A percentile compares a stretch with the other conserved stretches of the same genome.
Conservation (phyloP, 2,329 filamentous ascomycete genomes). For the Sporothrix curviconia region DNA sequence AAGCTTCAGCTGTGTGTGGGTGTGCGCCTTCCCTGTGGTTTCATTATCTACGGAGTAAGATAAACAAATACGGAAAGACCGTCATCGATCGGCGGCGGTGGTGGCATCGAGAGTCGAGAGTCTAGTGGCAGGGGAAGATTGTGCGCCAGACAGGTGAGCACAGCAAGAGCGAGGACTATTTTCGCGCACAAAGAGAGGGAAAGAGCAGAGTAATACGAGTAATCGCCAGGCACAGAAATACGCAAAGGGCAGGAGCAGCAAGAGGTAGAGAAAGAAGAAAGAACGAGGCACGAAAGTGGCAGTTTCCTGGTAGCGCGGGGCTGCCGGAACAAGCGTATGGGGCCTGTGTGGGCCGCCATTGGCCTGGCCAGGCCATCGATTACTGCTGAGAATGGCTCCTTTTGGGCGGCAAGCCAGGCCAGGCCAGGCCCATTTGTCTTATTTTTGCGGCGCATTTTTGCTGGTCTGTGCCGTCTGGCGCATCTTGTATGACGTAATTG, state of each 20-base stretch:
- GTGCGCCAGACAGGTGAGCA: too few relatives aligned
- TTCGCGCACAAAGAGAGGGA: not conserved
- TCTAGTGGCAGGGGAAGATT: too few relatives aligned
- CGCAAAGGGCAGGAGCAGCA: not conserved
- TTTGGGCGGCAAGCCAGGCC: too few relatives aligned
- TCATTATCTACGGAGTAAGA: not conserved
- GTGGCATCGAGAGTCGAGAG: too few relatives aligned
- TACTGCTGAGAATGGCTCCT: conserved; percentile 7
- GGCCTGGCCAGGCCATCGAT: too few relatives aligned
- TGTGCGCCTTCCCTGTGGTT: not conserved
- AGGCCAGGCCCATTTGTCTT: too few relatives aligned
- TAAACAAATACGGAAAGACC: too few relatives aligned
- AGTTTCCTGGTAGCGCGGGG: too few relatives aligned
- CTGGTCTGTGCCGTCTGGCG: not conserved
- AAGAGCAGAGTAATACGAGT: not conserved
- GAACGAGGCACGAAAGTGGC: not conserved
- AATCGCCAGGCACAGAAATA: not conserved
- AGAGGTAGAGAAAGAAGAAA: not conserved
- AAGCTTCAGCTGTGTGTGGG: not conserved
- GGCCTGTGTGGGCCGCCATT: not conserved
- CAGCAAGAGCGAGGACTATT: not conserved
- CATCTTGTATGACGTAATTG: conserved; percentile 8
- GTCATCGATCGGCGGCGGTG: too few relatives aligned
- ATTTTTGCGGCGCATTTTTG: too few relatives aligned
- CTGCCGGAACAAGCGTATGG: too few relatives aligned